These are phyloP conservation scores for Suhomyces anneliseae DNA, from an alignment of 1,139 yeast genomes.

Conservation along the genomic window DNA sequence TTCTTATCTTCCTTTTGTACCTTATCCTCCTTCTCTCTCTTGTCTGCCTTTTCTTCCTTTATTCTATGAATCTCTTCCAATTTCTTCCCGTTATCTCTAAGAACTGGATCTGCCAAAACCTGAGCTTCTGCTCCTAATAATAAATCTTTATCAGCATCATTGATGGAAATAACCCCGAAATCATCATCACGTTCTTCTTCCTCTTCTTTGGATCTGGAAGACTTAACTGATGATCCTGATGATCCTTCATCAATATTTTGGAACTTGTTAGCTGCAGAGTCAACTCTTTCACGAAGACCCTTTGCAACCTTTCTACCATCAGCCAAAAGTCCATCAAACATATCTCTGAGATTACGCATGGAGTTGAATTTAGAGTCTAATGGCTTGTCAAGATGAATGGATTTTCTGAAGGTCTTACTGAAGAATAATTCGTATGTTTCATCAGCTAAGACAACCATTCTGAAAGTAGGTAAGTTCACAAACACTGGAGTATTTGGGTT, in stretches of 20 bases:
- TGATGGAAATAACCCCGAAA: slow-evolving; percentile 46
- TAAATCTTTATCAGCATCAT: slow-evolving; percentile 48
- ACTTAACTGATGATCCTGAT: slow-evolving; percentile 25
- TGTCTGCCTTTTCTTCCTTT: not conserved
- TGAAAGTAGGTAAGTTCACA: slow-evolving; percentile 81
- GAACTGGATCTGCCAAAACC: slow-evolving; percentile 26
- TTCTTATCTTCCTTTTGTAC: not conserved
- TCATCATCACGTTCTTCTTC: slow-evolving; percentile 52
- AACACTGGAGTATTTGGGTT: slow-evolving; percentile 77
- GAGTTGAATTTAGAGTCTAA: slow-evolving; percentile 46
- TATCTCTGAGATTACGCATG: slow-evolving; percentile 71
- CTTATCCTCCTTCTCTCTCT: not conserved
- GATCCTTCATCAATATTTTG: slow-evolving; percentile 17
- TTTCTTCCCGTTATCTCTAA: slow-evolving; percentile 15
- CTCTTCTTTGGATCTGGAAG: slow-evolving; percentile 33
- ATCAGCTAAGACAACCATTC: slow-evolving; percentile 93
- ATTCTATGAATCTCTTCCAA: not conserved
- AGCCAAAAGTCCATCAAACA: slow-evolving; percentile 88
- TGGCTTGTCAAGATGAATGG: slow-evolving; percentile 67
- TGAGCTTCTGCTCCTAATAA: slow-evolving; percentile 50
- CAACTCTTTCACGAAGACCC: slow-evolving; percentile 85
- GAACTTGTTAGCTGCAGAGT: slow-evolving; percentile 47
- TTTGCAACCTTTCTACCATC: slow-evolving; percentile 91
- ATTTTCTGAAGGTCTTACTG: slow-evolving; percentile 59
- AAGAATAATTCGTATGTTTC: slow-evolving; percentile 89